Base-by-base conservation (phyloP, 1,284 basidiomycete genomes). In the Ganoderma sinense region DNA sequence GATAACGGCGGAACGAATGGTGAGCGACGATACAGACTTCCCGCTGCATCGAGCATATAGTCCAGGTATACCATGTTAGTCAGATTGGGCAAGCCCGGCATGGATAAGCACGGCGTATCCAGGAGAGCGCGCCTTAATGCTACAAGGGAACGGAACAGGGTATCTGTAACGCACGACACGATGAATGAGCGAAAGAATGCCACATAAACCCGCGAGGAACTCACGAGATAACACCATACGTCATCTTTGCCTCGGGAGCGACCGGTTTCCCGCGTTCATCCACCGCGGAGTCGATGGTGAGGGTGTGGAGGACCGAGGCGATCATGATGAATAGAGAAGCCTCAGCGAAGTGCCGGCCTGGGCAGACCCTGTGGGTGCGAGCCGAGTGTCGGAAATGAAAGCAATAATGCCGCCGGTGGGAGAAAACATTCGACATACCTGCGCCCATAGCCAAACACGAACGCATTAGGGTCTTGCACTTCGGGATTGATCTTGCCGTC, bases 371-470 rank as follows among this genome's bases (percentile, higher is more conserved):
- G n/a, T 43, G 8, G 33, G 10, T 55, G 20, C 11, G 29, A 26
- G 31, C 18, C 13, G 62, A 4, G 31, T 14, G 31, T 33, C 43
- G 33, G 29, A 16, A 43, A 36, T 20, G 48, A 29, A 29, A 16
- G 13, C 20, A 13, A 29, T 23, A 13, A 33, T 2, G 18, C 5
- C 26, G 7, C 31, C 3, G 26, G 29, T 4, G 62, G 4, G 29
- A 36, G 4, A 10, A 33, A 29, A 36, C 41, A 45, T n/a, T 53
- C 20, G 20, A 73, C 77, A 59, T 65, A 80, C 81, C 82, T 72
- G n/a, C 82, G 74, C 26, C 82, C 82, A 62, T 74, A 82, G 2
- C 81, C 82, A 66, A 82, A 83, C 5, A 76, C 75, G 20, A 76
- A 75, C 11, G 73, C 72, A 23, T 72, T 69, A 5, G 81, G 81